phyloP scores from a whole-genome alignment of 495 filamentous ascomycete species.

The Collariella sp. region DNA sequence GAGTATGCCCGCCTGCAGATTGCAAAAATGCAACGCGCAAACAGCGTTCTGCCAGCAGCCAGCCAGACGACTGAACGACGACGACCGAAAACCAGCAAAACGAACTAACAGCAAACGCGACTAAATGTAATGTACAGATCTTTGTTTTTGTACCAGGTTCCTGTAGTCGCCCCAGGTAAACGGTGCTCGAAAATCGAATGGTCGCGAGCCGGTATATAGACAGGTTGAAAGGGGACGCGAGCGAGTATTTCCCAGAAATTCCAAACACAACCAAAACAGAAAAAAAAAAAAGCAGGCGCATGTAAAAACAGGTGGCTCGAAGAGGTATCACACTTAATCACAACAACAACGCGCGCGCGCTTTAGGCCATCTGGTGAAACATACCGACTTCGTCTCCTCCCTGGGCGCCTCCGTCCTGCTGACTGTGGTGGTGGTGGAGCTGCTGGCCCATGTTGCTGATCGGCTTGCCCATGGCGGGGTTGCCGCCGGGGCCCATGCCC shows the following conservation, averaged over 20 bases:
- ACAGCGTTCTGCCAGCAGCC: slow-evolving; percentile 25
- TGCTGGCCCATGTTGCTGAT: slow-evolving; percentile 52
- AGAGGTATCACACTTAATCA: slow-evolving; percentile 46
- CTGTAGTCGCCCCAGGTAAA: slow-evolving; percentile 29
- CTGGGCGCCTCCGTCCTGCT: slow-evolving; percentile 58
- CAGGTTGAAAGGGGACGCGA: slow-evolving; percentile 28
- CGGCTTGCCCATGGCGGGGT: slow-evolving; percentile 46
- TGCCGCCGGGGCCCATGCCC: slow-evolving; percentile 37
- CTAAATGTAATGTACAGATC: slow-evolving; percentile 37
- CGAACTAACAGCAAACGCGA: slow-evolving; percentile 33
- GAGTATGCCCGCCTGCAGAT: slow-evolving; percentile 18
- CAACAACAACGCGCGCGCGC: slow-evolving; percentile 37
- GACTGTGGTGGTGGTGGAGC: slow-evolving; percentile 61
- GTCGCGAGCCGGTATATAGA: slow-evolving; percentile 41
- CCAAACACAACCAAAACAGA: slow-evolving; percentile 23
- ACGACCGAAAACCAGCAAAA: slow-evolving; percentile 34
- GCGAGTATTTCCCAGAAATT: slow-evolving; percentile 22
- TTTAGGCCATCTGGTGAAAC: slow-evolving; percentile 71
- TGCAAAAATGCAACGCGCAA: slow-evolving; percentile 23
- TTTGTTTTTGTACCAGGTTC: slow-evolving; percentile 34
- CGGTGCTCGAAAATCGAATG: slow-evolving; percentile 21
- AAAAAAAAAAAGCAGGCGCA: slow-evolving; percentile 17
- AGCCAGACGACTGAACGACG: slow-evolving; percentile 34
- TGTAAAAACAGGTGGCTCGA: slow-evolving; percentile 25
- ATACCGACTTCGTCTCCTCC: slow-evolving; percentile 90